Percentiles rank a stretch among this genome's conserved stretches.
Conservation (phyloP, 139 green algal species). For the Coelastrella sp. region DNA sequence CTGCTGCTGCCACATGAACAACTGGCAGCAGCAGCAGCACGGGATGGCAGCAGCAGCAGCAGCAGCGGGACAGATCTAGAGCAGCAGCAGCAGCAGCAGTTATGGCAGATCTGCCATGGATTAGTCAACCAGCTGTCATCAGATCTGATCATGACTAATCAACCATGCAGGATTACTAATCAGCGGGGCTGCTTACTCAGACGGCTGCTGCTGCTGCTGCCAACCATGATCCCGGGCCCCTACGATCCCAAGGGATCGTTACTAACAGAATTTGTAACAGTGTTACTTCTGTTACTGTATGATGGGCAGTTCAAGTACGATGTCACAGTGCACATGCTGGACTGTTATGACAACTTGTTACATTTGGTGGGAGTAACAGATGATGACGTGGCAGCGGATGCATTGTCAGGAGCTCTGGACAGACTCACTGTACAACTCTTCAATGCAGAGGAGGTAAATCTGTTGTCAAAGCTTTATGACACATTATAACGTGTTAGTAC, state of each 20-base stretch:
- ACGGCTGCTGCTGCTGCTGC: constrained; percentile 48
- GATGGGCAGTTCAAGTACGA: constrained; percentile 64
- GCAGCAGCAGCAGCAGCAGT: constrained; percentile 34
- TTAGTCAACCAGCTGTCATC: neutral
- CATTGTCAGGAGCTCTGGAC: constrained; percentile 63
- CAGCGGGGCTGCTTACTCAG: constrained; percentile 47
- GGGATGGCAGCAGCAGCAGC: neutral
- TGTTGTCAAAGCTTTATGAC: neutral
- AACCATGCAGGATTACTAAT: neutral
- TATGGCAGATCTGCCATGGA: constrained; percentile 1
- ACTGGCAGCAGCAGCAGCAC: constrained; percentile 31
- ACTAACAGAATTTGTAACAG: constrained; percentile 53
- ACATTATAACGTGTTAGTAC: neutral
- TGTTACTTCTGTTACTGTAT: constrained; percentile 77
- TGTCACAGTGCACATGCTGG: constrained; percentile 45
- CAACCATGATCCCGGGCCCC: neutral
- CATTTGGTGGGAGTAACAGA: constrained; percentile 11
- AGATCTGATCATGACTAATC: too few species aligned
- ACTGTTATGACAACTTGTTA: constrained; percentile 44
- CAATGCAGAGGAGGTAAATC: constrained; percentile 64
- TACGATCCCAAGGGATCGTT: neutral
- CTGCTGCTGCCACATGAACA: constrained; percentile 13
- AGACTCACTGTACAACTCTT: constrained; percentile 76
- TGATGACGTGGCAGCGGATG: constrained; percentile 19
- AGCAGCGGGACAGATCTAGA: neutral